Percentiles rank a stretch among this genome's conserved stretches.
These are phyloP conservation scores for Puccinia novopanici DNA, from an alignment of 1,284 basidiomycete species.

Conservation along the genomic window DNA sequence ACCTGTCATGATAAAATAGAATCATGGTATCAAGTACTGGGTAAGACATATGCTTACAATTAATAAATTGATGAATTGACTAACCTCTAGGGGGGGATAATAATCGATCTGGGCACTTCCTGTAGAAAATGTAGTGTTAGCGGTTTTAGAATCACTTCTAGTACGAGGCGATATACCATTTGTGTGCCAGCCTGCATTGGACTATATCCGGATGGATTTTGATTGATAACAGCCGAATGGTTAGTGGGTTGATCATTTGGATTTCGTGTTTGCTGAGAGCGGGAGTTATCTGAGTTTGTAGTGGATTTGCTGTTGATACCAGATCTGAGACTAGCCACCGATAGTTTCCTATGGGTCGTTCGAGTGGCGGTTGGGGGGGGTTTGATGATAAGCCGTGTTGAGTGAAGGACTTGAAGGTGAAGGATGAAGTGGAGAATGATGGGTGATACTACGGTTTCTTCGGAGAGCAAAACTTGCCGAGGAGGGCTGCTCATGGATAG, in stretches of 20 bases:
- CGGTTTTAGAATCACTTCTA: slow-evolving; percentile 36
- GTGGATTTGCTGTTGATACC: slow-evolving; percentile 17
- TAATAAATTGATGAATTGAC: background rate
- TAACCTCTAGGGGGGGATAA: slow-evolving; percentile 42
- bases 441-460: slow-evolving; percentile 2
- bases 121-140: slow-evolving; percentile 23
- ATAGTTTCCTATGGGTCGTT: slow-evolving; percentile 21
- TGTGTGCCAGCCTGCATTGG: slow-evolving; percentile 17
- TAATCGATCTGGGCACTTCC: slow-evolving; percentile 7
- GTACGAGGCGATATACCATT: slow-evolving; percentile 19
- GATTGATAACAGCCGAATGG: slow-evolving; percentile 2
- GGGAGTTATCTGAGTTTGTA: slow-evolving; percentile 4
- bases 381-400: background rate
- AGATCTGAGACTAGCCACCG: slow-evolving; percentile 24
- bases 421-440: slow-evolving; percentile 7
- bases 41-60: too few species aligned
- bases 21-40: too few species aligned
- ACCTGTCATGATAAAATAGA: slow-evolving; percentile 35
- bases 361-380: slow-evolving; percentile 7
- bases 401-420: slow-evolving; percentile 31
- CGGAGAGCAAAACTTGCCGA: background rate
- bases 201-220: slow-evolving; percentile 1
- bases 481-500: background rate
- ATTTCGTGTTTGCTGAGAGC: slow-evolving; percentile 13
- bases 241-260: background rate